Conservation (phyloP, 805 yeast species). For the Ogataea pignaliae region DNA sequence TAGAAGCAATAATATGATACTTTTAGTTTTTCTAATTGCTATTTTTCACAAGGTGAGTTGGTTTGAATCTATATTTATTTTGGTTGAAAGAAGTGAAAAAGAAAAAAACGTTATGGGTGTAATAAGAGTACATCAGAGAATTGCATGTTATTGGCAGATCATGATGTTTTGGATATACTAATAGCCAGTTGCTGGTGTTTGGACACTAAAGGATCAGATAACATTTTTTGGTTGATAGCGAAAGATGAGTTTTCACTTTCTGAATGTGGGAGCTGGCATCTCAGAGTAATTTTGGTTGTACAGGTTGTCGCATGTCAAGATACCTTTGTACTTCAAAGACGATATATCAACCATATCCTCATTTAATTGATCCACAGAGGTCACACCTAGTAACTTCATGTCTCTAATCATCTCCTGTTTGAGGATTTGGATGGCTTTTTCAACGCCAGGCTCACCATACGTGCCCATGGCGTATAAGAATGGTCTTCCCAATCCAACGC, state of each 20-base stretch:
- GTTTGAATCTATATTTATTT: too few relatives aligned
- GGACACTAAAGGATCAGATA: too few relatives aligned
- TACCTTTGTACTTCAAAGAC: conserved; percentile 27
- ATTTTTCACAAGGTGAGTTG: too few relatives aligned
- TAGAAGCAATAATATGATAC: too few relatives aligned
- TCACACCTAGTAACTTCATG: conserved; percentile 64
- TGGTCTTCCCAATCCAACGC: conserved; percentile 70
- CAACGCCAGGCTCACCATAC: conserved; percentile 73
- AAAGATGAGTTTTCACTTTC: conserved; percentile 1
- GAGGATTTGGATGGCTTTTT: conserved; percentile 56
- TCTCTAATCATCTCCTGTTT: conserved; percentile 58
- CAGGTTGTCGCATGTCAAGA: conserved; percentile 45
- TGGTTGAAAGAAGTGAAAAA: too few relatives aligned
- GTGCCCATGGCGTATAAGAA: conserved; percentile 74
- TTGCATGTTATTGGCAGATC: neutral
- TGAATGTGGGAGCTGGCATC: conserved; percentile 31
- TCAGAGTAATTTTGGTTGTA: conserved; percentile 53
- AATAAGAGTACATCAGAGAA: neutral
- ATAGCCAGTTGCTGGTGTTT: too few relatives aligned
- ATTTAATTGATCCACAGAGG: conserved; percentile 40
- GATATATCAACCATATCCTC: conserved; percentile 36
- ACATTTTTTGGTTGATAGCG: too few relatives aligned
- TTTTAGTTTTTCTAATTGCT: too few relatives aligned
- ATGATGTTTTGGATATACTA: neutral
- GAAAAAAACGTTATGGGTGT: neutral